Conservation (phyloP, 495 filamentous ascomycete species). For the Thermochaetoides thermophila region DNA sequence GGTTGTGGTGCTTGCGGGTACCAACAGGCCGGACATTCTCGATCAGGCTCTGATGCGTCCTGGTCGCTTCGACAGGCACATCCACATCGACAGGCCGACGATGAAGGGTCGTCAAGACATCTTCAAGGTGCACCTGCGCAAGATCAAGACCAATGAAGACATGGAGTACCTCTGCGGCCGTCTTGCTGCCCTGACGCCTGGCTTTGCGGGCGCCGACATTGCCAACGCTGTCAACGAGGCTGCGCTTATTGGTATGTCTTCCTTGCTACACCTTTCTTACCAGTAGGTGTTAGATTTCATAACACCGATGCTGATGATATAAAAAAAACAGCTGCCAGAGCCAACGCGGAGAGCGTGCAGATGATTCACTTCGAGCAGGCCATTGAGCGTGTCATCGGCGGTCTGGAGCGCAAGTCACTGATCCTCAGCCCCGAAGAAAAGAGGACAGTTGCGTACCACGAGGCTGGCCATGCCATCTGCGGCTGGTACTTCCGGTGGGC, state of each 20-base stretch:
- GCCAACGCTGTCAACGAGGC: constrained; percentile 98
- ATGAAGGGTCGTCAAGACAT: constrained; percentile 96
- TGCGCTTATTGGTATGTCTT: constrained; percentile 74
- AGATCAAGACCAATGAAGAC: constrained; percentile 83
- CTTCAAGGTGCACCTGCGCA: constrained; percentile 81
- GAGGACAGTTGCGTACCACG: constrained; percentile 89
- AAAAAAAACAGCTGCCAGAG: constrained; percentile 75
- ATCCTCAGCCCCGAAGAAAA: constrained; percentile 89
- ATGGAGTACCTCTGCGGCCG: constrained; percentile 74
- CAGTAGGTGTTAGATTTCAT: constrained; percentile 18
- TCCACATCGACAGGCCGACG: constrained; percentile 80
- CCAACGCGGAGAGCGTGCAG: constrained; percentile 55
- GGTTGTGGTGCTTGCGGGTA: constrained; percentile 95
- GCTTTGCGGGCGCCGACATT: constrained; percentile 94
- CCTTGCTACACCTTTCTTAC: not conserved
- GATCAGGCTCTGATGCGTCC: constrained; percentile 94
- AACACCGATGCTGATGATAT: too few species aligned
- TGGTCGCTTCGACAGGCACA: constrained; percentile 92
- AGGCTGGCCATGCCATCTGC: constrained; percentile 95
- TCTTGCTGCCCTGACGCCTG: constrained; percentile 81
- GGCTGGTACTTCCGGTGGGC: constrained; percentile 96
- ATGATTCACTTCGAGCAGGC: constrained; percentile 93
- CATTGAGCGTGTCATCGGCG: constrained; percentile 92
- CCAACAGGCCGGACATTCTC: constrained; percentile 84
- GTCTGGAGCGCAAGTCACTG: constrained; percentile 88